Base-by-base conservation (phyloP, 805 yeast species). In the Zygotorulaspora danielsina region DNA sequence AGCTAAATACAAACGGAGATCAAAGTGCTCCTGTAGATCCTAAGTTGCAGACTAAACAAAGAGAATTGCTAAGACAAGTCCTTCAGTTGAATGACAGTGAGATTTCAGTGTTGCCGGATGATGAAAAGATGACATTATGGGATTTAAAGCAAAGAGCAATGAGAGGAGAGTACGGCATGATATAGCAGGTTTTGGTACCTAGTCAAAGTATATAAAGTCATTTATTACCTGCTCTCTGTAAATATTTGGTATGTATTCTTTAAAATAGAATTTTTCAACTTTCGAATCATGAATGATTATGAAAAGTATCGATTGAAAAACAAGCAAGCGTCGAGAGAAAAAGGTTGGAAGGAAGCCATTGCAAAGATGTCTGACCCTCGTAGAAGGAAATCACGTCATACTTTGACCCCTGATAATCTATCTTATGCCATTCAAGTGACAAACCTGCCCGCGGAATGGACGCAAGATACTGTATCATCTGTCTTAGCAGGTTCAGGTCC, bases 401-500 rank as follows among this genome's bases (percentile, higher is more conserved):
- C 43, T 10, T 42, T 60, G 41, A 61, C 66, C 7, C 59, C 64
- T 4, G 59, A 48, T 3, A 50, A 53, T 11, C 46, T 61, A 15
- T 52, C 63, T 2, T 52, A 63, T 9, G 49, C 63, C 2, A 47
- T 63, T 12, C 57, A 52, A 34, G 41, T 60, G 17, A 53, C 55
- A 1, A 75, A 73, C 49, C 64, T 83, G 19, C 93, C 93, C 1
- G 73, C 72, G 48, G 80, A 79, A 45, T 84, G 93, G 93, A 78
- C 71, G 45, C 79, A 75, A 40, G 75, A 75, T 36, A 75, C 72
- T 11, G 66, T 83, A 24, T 74, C 78, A 38, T 75, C 79, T 19
- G 75, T 83, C 8, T 79, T 82, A 17, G 79, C 84, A 38, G 89
- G 89, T 1, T 71, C 84, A 7, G 93, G 93, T 1, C 73, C 75